phyloP scores from a whole-genome alignment of 306 rosid genomes.

The Sechiopsis laciniata region DNA sequence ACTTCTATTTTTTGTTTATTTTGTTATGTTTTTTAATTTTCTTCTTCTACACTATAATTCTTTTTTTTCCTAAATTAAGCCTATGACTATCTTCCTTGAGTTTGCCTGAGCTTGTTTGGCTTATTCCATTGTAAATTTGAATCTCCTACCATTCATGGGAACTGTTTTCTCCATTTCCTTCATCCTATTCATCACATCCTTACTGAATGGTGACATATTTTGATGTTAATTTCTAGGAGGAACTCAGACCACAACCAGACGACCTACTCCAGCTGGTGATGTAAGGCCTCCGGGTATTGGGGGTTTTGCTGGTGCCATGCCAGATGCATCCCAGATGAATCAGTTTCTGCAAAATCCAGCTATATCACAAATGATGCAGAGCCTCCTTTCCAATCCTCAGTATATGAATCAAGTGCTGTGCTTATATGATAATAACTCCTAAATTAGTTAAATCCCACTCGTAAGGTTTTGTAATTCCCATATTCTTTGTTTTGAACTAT shows the following conservation, averaged over 20 bases:
- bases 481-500: constrained; percentile 8
- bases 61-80: neutral
- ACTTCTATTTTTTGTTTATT: neutral
- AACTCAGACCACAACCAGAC: constrained; percentile 35
- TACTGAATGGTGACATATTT: constrained; percentile 20
- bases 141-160: neutral
- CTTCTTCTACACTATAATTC: neutral
- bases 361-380: constrained; percentile 53
- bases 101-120: neutral
- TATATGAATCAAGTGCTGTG: constrained; percentile 51
- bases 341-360: constrained; percentile 60
- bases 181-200: constrained; percentile 6
- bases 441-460: neutral
- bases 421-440: neutral
- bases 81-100: neutral
- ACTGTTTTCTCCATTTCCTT: neutral
- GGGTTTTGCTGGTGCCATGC: constrained; percentile 28
- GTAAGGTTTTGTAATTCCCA: neutral
- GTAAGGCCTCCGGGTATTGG: constrained; percentile 32
- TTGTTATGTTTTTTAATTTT: neutral
- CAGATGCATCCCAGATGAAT: constrained; percentile 36
- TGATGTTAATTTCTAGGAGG: constrained; percentile 26
- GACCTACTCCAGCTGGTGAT: constrained; percentile 33
- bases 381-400: constrained; percentile 52
- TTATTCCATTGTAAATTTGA: neutral